Evolutionary conservation across 116 monocot genomes (phyloP), one percentile per base, ranked within the genome.

Genomic region (Trichopus zeylanicus): DNA sequence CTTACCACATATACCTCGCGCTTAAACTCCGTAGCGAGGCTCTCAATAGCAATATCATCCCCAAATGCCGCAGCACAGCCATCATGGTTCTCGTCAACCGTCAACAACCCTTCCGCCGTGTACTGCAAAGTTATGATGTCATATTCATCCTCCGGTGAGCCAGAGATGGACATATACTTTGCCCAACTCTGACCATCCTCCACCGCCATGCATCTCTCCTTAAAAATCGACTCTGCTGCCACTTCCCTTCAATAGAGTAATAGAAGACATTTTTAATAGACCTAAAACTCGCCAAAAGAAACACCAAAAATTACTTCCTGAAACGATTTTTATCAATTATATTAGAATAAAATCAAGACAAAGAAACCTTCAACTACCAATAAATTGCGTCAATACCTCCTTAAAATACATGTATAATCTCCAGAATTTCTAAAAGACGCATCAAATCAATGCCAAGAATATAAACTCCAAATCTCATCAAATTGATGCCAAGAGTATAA

Each of bases 51-150:
- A 49, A 90, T 84, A 35, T 95, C 95, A 75, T 95, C 95, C 4
- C 95, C 95, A 62, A 95, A 95, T 0, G 95, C 95, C 0, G 87
- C 90, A 0, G 90, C 90, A 71, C 65, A 75, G 16, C 95, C 95
- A 39, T 51, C 72, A 19, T 70, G 59, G 57, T 95, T 95, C 67
- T 95, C 95, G 57, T 95, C 95, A 5, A 95, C 66, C 2, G 70
- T 81, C 25, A 95, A 56, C 60, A 90, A 71, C 7, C 95, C 95
- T 21, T 81, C 95, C 63, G 89, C 95, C 1, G 86, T 87, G 56
- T 90, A 95, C 48, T 90, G 90, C 34, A 95, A 65, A 5, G 83
- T 90, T 53, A 95, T 84, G 59, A 90, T 95, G 58, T 95, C 87
- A 46, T 79, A 67, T 20, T 90, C 87, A 31, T 94, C 89, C 24